Conservation (phyloP, 1,139 yeast genomes). For the Saccharomyces uvarum region DNA sequence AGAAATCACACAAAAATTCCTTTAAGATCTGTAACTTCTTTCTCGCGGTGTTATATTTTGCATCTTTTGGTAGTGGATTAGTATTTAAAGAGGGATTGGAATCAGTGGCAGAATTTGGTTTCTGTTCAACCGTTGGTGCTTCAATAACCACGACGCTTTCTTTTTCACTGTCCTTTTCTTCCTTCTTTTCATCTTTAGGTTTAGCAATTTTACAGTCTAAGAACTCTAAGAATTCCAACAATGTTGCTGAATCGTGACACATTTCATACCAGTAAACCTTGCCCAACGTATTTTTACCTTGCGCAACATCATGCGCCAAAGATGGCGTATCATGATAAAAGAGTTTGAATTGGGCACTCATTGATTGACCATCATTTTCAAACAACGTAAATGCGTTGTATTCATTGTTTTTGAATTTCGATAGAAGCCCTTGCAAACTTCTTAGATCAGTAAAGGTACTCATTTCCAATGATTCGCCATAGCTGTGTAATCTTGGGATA, state of each 20-base stretch:
- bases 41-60: slow-evolving; percentile 27
- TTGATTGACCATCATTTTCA: slow-evolving; percentile 27
- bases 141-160: not conserved
- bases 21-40: slow-evolving; percentile 20
- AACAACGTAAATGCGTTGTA: slow-evolving; percentile 23
- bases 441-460: slow-evolving; percentile 25
- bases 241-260: slow-evolving; percentile 25
- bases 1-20: slow-evolving; percentile 20
- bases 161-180: slow-evolving; percentile 4
- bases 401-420: slow-evolving; percentile 21
- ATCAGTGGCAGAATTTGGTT: not conserved
- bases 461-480: slow-evolving; percentile 18
- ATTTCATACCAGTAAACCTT: slow-evolving; percentile 31
- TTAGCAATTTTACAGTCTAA: slow-evolving; percentile 22
- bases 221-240: slow-evolving; percentile 24
- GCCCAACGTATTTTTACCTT: slow-evolving; percentile 11
- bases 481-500: slow-evolving; percentile 28
- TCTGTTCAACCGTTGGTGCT: not conserved
- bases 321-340: slow-evolving; percentile 29
- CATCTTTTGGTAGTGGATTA: slow-evolving; percentile 28
- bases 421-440: slow-evolving; percentile 15
- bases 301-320: slow-evolving; percentile 21
- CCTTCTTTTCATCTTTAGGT: slow-evolving; percentile 9
- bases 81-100: slow-evolving; percentile 14
- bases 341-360: slow-evolving; percentile 28